phyloP scores from a whole-genome alignment of 148 eudicot species.

The Nepenthes gracilis region DNA sequence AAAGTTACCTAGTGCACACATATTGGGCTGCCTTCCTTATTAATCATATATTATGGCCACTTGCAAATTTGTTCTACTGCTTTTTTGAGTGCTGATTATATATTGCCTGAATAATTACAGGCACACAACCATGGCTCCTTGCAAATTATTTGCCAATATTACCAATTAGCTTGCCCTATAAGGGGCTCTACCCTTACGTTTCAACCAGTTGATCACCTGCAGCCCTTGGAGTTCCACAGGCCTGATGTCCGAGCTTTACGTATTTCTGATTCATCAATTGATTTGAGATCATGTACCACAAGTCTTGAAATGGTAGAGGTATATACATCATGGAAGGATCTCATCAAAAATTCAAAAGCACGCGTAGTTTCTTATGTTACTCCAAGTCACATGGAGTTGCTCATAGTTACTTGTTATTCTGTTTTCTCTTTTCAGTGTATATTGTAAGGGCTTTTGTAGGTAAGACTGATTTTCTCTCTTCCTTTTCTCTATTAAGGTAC shows the following conservation, averaged over 20 bases:
- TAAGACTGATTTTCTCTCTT: neutral
- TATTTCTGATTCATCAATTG: slow-evolving; percentile 56
- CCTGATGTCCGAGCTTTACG: slow-evolving; percentile 40
- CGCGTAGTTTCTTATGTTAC: no score
- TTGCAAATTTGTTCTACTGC: neutral
- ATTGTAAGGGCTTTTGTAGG: neutral
- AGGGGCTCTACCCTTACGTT: slow-evolving; percentile 68
- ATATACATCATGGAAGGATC: slow-evolving; percentile 2
- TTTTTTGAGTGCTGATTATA: neutral
- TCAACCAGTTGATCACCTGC: slow-evolving; percentile 88
- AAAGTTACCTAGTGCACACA: neutral
- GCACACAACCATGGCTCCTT: slow-evolving; percentile 71
- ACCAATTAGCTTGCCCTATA: slow-evolving; percentile 47
- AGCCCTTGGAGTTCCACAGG: slow-evolving; percentile 75
- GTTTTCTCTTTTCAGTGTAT: neutral
- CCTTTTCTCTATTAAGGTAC: slow-evolving; percentile 32
- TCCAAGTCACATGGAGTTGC: no score
- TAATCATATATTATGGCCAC: neutral
- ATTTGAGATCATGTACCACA: slow-evolving; percentile 57
- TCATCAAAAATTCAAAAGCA: no score
- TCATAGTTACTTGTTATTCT: neutral
- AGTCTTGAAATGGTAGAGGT: slow-evolving; percentile 87
- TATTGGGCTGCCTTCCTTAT: neutral
- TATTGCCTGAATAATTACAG: slow-evolving; percentile 24
- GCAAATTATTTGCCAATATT: slow-evolving; percentile 78